Base-by-base conservation (phyloP, 2,329 filamentous ascomycete species). In the Tolypocladium capitatum region DNA sequence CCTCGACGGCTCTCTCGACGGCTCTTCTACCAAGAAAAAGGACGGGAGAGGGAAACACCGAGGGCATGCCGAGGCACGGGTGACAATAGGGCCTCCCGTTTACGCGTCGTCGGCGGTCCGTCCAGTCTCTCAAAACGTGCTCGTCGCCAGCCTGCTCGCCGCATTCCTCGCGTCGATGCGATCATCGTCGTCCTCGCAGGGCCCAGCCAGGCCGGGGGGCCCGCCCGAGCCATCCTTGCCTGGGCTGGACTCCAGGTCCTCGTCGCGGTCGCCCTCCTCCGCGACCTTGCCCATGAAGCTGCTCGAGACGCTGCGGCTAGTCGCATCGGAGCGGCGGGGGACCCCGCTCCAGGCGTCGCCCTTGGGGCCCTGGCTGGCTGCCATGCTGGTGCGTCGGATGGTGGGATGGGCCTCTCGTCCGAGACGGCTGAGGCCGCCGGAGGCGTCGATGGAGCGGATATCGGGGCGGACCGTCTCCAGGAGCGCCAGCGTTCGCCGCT, bases 291-390 rank as follows among this genome's bases (percentile, higher is more conserved):
- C 71, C 53, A 82, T 77, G 53, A 86, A 76, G 60, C 80, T 85
- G 43, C 84, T 81, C 48, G 84, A 88, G 54, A 90, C 75, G 61
- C 83, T 90, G 57, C 89, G 77, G 59, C 78, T 84, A 48, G 88
- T 68, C n/a, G 81, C 83, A 57, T 94, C 87, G 30, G 83, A 81
- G 48, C 86, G 78, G 52, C 92, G 78, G 33, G 90, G 87, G 28
- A 96, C 89, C 49, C 92, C 92, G 58, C 88, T 95, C 92, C 92
- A 98, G 16, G 92, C 84, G 65, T 98, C 92, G n/a, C 92, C 92
- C 69, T 94, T 94, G 45, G 92, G 91, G 0, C 92, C 92, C 67
- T 98, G 92, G 58, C 86, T 92, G 43, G 86, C 86, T 16, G 86
- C 86, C 55, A 96, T 68, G 64, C 81, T 91, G 27, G 83, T 68